Base-by-base conservation (phyloP, 2,329 filamentous ascomycete species). In the Sporothrix dimorphospora region DNA sequence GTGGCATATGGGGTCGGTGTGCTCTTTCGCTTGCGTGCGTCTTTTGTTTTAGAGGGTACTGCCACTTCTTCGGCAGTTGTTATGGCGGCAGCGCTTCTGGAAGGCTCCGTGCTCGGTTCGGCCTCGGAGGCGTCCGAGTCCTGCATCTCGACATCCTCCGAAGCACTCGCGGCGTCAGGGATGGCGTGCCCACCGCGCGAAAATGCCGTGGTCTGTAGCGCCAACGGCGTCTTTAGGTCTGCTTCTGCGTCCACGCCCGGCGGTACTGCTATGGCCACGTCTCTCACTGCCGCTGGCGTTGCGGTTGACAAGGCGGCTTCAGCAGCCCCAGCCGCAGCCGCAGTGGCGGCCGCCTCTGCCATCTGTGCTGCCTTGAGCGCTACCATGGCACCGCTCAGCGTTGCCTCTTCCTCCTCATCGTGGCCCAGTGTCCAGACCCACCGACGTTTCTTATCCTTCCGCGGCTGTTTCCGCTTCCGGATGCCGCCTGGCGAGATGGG, bases 391-490 rank as follows among this genome's bases (percentile, higher is more conserved):
- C 75, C 76, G 70, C 76, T 82, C 4, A 84, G 78, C 42, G 82
- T 80, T 71, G 82, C 81, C 65, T 83, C 81, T 16, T 83, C 81
- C 8, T 84, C 80, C 1, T 83, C 84, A 0, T 87, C 86, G 72
- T 85, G 84, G 2, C 85, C 87, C 59, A 91, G 90, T 1, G 89
- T 91, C 89, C 89, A 91, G 47, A 89, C 86, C 89, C 89, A 91
- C 57, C 85, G 85, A 14, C 88, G 82, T 79, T 87, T 89, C 83
- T 89, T 90, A 75, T 90, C 89, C 77, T 82, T 89, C 75, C 89
- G 87, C 78, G 83, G 83, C 42, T 81, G 80, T 78, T 84, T 88
- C 11, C 85, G 82, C 78, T 88, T 89, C n/a, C 84, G 83, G 65
- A 87, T 81, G 1, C 84, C 84, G 0, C 80, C 81, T 5, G 73